Conservation (phyloP, 169 alveolate genomes). For the Theileria orientalis region DNA sequence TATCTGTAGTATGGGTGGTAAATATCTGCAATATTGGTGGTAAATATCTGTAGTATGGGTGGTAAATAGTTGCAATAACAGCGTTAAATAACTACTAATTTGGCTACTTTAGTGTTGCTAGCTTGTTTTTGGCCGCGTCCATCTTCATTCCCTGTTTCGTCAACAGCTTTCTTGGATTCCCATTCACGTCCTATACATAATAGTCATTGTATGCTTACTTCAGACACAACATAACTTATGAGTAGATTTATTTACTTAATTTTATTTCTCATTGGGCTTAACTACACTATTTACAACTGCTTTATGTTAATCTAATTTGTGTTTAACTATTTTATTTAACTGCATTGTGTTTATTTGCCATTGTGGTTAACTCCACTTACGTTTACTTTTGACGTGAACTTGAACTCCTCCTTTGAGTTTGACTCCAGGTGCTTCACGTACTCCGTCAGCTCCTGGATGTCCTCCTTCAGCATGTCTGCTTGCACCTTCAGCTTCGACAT, state of each 20-base stretch:
- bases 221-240: no score
- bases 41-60: background rate
- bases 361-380: background rate
- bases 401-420: slow-evolving; percentile 61
- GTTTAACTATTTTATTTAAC: no score
- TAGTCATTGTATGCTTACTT: no score
- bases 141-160: slow-evolving; percentile 70
- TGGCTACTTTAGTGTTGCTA: slow-evolving; percentile 19
- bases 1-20: no score
- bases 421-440: slow-evolving; percentile 81
- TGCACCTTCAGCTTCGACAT: slow-evolving; percentile 88
- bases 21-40: no score
- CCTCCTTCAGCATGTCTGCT: slow-evolving; percentile 81
- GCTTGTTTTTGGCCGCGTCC: slow-evolving; percentile 61
- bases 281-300: no score
- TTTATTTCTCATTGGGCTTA: no score
- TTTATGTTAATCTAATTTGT: no score
- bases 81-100: no score
- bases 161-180: slow-evolving; percentile 69
- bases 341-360: background rate
- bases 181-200: slow-evolving; percentile 69
- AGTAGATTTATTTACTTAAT: no score
- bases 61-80: background rate
- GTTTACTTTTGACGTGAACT: slow-evolving; percentile 37
- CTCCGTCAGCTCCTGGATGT: slow-evolving; percentile 79